A percentile compares a stretch with the other conserved stretches of the same genome.
Evolutionary conservation across 2,329 filamentous ascomycete genomes (phyloP).

Genomic region (Trichoderma arundinaceum): DNA sequence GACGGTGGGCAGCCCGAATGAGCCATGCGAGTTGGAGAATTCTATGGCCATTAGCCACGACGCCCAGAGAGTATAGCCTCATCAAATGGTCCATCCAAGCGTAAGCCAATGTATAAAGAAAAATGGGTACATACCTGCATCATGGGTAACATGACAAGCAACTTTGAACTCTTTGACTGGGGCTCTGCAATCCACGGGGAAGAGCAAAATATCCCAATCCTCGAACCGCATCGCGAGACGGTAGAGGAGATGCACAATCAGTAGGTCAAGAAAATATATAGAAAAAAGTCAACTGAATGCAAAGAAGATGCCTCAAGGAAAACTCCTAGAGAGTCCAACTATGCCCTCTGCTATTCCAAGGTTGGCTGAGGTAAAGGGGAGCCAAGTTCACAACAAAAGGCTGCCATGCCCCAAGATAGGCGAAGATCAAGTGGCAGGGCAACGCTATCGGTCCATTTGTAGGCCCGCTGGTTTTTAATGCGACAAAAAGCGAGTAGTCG

Average conservation of each 20-base stretch:
- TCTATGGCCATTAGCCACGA: conserved; percentile 46
- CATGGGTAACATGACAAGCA: conserved; percentile 71
- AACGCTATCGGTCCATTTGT: conserved; percentile 19
- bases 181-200: conserved; percentile 68
- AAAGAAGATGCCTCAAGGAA: background rate
- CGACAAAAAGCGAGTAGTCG: background rate
- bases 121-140: conserved; percentile 47
- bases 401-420: background rate
- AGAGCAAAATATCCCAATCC: conserved; percentile 85
- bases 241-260: background rate
- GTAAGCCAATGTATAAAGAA: background rate
- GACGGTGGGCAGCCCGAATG: conserved; percentile 65
- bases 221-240: conserved; percentile 74
- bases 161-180: conserved; percentile 85
- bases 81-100: too few species aligned
- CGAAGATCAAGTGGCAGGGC: conserved; percentile 12
- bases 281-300: background rate
- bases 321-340: conserved; percentile 5
- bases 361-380: background rate
- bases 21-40: conserved; percentile 56
- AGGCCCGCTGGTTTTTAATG: background rate
- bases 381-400: background rate
- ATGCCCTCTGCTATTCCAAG: conserved; percentile 22
- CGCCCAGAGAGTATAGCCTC: background rate
- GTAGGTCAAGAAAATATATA: conserved; percentile 1